Base-by-base conservation (phyloP, 2,329 filamentous ascomycete genomes). In the Colletotrichum shisoi region DNA sequence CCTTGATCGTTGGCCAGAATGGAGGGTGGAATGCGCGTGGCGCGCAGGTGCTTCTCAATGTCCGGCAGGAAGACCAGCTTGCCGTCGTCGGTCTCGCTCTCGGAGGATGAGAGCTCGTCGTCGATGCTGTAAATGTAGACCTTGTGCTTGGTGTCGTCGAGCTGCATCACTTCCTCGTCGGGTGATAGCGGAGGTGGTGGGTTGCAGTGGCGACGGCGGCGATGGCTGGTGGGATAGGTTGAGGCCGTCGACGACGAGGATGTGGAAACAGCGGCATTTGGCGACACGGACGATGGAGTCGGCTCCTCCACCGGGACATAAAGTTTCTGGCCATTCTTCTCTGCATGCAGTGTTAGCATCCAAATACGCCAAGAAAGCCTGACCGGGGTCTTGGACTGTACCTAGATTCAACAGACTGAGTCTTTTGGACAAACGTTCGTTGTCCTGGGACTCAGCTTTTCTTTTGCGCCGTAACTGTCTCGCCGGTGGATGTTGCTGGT, bases 81-180 rank as follows among this genome's bases (percentile, higher is more conserved):
- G 71, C 85, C 84, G 24, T 86, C 82, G 68, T 85, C 83, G 63
- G 88, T 83, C 48, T 86, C 82, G 54, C 83, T 80, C 68, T 91
- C 87, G 34, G 77, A 76, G 8, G 80, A 81, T 15, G 90, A 89
- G 39, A 98, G 85, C 79, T 98, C 94, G 72, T 91, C 91, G 75
- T 96, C 93, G 11, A 99, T 83, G 78, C 96, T 89, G 81, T 94
- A 90, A 72, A 99, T 93, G 83, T 95, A 97, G 68, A 97, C 88
- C 74, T 91, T 92, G 80, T 96, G 85, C 73, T 91, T 91, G 39
- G 91, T 90, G 78, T 97, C 90, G 79, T 98, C 94, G 68, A 98
- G 76, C 64, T 91, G 85, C 94, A 98, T 97, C 63, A 78, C 74
- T 71, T 93, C 90, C 70, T 86, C 80, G 21, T 75, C 74, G 54